Conservation (phyloP, 2,329 filamentous ascomycete species). For the Xylariaceae sp. region DNA sequence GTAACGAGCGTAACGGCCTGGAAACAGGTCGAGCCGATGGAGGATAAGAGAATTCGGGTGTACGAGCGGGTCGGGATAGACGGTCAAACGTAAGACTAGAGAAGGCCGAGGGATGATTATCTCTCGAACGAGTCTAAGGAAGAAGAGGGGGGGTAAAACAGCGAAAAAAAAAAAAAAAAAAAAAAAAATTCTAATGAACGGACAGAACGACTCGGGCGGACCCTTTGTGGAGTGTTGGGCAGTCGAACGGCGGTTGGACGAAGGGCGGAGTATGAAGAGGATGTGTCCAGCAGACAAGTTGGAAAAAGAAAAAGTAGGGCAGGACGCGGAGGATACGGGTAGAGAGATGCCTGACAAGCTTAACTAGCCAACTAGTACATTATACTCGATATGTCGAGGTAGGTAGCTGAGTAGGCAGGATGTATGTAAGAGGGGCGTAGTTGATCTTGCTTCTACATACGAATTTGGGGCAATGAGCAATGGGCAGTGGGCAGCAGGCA, state of each 20-base stretch:
- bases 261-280: conserved; percentile 28
- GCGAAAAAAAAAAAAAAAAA: conserved; percentile 9
- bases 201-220: conserved; percentile 32
- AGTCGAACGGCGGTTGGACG: conserved; percentile 32
- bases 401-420: not conserved
- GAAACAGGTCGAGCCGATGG: conserved; percentile 24
- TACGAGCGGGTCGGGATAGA: conserved; percentile 27
- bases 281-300: conserved; percentile 18
- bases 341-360: conserved; percentile 3
- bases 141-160: conserved; percentile 10
- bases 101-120: conserved; percentile 17
- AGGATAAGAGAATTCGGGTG: conserved; percentile 19
- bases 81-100: conserved; percentile 28
- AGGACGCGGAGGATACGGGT: conserved; percentile 21
- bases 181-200: conserved; percentile 32
- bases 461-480: not conserved
- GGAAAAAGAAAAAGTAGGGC: conserved; percentile 19
- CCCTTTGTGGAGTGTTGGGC: conserved; percentile 22
- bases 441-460: no score
- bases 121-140: conserved; percentile 27
- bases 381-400: no score
- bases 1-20: conserved; percentile 35
- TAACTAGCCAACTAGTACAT: conserved; percentile 10
- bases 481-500: no score
- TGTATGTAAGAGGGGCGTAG: not conserved